Percentiles rank a stretch among this genome's conserved stretches.
Conservation (phyloP, 2,329 filamentous ascomycete species). For the Penicillium brevicompactum region DNA sequence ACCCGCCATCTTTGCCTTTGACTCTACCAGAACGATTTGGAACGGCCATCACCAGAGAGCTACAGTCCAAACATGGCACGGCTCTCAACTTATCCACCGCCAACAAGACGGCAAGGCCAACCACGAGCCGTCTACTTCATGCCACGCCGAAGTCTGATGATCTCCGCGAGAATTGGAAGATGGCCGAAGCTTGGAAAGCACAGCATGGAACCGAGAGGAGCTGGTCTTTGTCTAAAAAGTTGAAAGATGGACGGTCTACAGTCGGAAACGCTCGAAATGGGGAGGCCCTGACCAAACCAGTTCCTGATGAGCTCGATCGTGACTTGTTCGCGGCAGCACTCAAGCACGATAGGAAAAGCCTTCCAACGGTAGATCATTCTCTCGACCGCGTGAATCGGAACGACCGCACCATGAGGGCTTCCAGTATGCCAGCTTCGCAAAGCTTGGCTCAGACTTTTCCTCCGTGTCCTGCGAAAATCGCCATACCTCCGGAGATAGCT, state of each 20-base stretch:
- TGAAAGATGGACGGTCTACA: not conserved
- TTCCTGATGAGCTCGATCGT: constrained; percentile 26
- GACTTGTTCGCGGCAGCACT: constrained; percentile 28
- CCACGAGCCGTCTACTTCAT: constrained; percentile 16
- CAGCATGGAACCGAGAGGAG: constrained; percentile 4
- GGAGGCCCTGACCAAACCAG: not conserved
- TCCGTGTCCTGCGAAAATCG: not conserved
- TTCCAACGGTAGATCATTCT: not conserved
- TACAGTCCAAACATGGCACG: constrained; percentile 25
- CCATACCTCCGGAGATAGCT: constrained; percentile 5
- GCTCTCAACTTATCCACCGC: constrained; percentile 16
- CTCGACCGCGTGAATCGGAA: not conserved
- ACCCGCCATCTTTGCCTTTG: constrained; percentile 24
- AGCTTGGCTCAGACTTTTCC: not conserved
- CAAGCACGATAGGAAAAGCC: constrained; percentile 21
- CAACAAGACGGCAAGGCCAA: constrained; percentile 4
- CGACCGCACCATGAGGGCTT: not conserved
- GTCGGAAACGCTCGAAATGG: constrained; percentile 1
- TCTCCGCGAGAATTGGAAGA: constrained; percentile 22
- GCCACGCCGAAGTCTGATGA: constrained; percentile 21
- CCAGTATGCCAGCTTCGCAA: not conserved
- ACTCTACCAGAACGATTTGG: constrained; percentile 34
- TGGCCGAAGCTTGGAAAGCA: constrained; percentile 21
- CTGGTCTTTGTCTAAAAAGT: not conserved
- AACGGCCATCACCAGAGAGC: constrained; percentile 32